Conservation (phyloP, 1,139 yeast genomes). For the Scheffersomyces insectosa region DNA sequence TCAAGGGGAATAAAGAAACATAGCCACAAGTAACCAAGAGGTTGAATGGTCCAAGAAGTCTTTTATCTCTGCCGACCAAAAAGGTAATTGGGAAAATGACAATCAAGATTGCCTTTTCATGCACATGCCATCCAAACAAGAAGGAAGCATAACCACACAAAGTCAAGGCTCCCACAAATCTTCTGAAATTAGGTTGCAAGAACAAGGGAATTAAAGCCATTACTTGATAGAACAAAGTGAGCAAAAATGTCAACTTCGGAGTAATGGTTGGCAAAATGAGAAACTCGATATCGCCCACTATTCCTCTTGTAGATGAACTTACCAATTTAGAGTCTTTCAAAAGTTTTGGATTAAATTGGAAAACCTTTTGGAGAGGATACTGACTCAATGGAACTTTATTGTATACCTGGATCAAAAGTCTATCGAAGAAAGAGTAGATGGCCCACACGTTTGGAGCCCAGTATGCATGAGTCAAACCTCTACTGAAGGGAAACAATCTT, state of each 20-base stretch:
- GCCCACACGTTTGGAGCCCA: conserved; percentile 99
- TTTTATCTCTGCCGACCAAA: conserved; percentile 68
- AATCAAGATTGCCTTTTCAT: conserved; percentile 89
- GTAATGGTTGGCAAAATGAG: conserved; percentile 76
- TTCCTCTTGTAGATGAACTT: conserved; percentile 70
- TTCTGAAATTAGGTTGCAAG: conserved; percentile 69
- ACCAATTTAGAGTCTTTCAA: conserved; percentile 27
- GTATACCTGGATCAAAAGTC: conserved; percentile 59
- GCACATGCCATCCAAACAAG: conserved; percentile 98
- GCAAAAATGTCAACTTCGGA: conserved; percentile 73
- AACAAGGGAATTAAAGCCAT: conserved; percentile 77
- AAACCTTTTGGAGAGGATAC: conserved; percentile 30
- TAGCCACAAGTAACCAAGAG: conserved; percentile 78
- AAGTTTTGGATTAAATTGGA: conserved; percentile 33
- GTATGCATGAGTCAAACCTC: conserved; percentile 96
- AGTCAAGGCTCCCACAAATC: conserved; percentile 82
- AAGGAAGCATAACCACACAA: conserved; percentile 91
- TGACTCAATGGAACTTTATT: conserved; percentile 48
- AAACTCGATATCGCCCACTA: conserved; percentile 88
- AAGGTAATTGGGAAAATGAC: conserved; percentile 90
- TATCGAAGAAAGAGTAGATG: conserved; percentile 80
- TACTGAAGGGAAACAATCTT: conserved; percentile 86
- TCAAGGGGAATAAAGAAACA: conserved; percentile 83
- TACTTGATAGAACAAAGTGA: conserved; percentile 80
- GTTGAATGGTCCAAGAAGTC: conserved; percentile 68